Percentiles rank a stretch among this genome's conserved stretches.
phyloP scores from a whole-genome alignment of 352 stramenopile genomes.

The Phytopythium montanum region DNA sequence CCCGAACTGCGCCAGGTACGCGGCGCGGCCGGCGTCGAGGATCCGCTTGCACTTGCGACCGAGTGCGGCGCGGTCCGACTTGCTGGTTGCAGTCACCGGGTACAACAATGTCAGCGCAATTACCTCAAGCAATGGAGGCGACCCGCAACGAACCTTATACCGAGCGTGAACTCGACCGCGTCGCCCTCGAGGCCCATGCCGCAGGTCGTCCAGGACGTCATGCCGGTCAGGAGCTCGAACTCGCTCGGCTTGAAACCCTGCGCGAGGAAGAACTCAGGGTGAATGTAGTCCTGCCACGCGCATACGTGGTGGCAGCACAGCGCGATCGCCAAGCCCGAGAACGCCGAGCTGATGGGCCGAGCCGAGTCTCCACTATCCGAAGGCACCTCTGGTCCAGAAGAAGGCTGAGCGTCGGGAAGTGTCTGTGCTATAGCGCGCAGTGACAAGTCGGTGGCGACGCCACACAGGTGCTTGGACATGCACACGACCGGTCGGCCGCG shows the following conservation, averaged over 20 bases:
- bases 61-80: constrained; percentile 54
- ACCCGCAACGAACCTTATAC: constrained; percentile 41
- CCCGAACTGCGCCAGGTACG: constrained; percentile 42
- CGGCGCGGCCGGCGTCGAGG: constrained; percentile 62
- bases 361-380: background rate
- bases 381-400: background rate
- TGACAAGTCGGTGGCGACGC: constrained; percentile 78
- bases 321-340: constrained; percentile 62
- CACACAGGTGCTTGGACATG: constrained; percentile 87
- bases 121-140: background rate
- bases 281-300: constrained; percentile 70
- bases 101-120: background rate
- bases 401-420: constrained; percentile 17
- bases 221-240: constrained; percentile 55
- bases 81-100: constrained; percentile 22
- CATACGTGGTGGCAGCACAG: constrained; percentile 84
- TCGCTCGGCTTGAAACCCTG: constrained; percentile 56
- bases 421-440: constrained; percentile 62
- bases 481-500: constrained; percentile 48
- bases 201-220: constrained; percentile 82
- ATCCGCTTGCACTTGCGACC: constrained; percentile 78
- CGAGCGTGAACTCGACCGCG: constrained; percentile 63
- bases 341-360: constrained; percentile 24
- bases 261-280: constrained; percentile 47
- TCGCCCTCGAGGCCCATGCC: constrained; percentile 64